Conservation (phyloP, 495 filamentous ascomycete species). For the Penicillium coprophilum region DNA sequence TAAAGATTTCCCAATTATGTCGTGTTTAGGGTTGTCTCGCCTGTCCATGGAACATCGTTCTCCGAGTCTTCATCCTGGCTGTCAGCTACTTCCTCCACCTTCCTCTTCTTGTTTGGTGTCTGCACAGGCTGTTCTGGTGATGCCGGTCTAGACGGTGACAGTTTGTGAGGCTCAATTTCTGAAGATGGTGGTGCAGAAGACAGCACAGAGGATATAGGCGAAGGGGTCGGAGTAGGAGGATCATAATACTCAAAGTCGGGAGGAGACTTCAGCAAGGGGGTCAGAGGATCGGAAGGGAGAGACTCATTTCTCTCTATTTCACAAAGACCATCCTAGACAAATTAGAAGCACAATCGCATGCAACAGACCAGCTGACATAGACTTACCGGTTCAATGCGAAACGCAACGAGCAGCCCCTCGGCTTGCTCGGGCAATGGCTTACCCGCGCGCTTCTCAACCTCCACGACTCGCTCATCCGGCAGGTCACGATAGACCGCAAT, state of each 20-base stretch:
- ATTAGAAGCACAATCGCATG: background rate
- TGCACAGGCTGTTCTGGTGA: slow-evolving; percentile 13
- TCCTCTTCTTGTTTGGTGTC: slow-evolving; percentile 44
- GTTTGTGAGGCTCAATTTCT: background rate
- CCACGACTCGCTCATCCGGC: slow-evolving; percentile 38
- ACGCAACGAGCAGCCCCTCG: slow-evolving; percentile 40
- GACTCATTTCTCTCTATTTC: slow-evolving; percentile 14
- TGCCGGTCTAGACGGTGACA: background rate
- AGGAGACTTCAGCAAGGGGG: slow-evolving; percentile 7
- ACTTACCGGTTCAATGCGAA: slow-evolving; percentile 43
- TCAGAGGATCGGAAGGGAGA: background rate
- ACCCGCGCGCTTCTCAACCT: slow-evolving; percentile 47
- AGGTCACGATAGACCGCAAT: slow-evolving; percentile 72
- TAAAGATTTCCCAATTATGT: background rate
- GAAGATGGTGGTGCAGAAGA: slow-evolving; percentile 1
- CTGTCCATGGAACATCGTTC: slow-evolving; percentile 11
- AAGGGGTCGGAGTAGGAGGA: slow-evolving; percentile 5
- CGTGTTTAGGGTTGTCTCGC: slow-evolving; percentile 8
- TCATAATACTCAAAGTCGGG: slow-evolving; percentile 16
- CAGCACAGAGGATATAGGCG: slow-evolving; percentile 5
- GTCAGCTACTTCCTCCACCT: slow-evolving; percentile 50
- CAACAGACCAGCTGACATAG: background rate
- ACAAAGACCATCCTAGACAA: slow-evolving; percentile 32
- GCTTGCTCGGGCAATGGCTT: slow-evolving; percentile 29
- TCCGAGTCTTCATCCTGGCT: slow-evolving; percentile 50